Evolutionary conservation across 305 asterid species (phyloP), one percentile per base, ranked within the genome.

Genomic region (Coffea humblotiana): DNA sequence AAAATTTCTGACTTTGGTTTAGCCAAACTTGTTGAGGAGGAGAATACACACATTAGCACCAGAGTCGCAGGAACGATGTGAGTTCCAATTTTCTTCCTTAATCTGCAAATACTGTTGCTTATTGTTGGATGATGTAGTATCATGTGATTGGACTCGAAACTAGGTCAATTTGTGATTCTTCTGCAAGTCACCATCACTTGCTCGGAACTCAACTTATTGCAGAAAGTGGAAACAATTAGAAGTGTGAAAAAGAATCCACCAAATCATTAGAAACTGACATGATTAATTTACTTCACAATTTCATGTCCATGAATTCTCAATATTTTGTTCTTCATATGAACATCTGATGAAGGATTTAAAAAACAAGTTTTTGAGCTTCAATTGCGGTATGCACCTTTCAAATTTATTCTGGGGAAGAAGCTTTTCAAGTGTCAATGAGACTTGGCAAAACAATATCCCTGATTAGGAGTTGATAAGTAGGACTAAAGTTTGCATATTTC

Each of bases 1-100:
- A 78, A 78, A 54, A 78, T 78, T 32, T 78, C 81, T 72, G 81
- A 78, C 61, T 78, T 78, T 40, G 81, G 81, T 56, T 54, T 78
- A 15, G 81, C 76, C 7, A 78, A 70, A n/a, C 81, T 78, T 37
- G 48, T 70, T 29, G 81, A 78, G 8, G 80, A 77, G 69, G 81
- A 70, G 52, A 43, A 78, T 11, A 78, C 76, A 16, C 81, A 78
- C 12, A 70, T 78, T 12, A 78, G 77, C 43, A 78, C 81, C 14
- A 70, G 81, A 29, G 70, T 78, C 35, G 81, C 81, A 18, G 81
- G 81, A 78, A 78, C 81, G 9, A 56, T 54, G 81, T 78, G 45
- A 58, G 81, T 82, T 80, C 14, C 29, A 9, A 37, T 16, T 48
- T 35, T 43, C n/a, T 45, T 4, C 54, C 45, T 21, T 25, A 15